Conservation (phyloP, 768 basidiomycete genomes). For the Suillus alpinus region DNA sequence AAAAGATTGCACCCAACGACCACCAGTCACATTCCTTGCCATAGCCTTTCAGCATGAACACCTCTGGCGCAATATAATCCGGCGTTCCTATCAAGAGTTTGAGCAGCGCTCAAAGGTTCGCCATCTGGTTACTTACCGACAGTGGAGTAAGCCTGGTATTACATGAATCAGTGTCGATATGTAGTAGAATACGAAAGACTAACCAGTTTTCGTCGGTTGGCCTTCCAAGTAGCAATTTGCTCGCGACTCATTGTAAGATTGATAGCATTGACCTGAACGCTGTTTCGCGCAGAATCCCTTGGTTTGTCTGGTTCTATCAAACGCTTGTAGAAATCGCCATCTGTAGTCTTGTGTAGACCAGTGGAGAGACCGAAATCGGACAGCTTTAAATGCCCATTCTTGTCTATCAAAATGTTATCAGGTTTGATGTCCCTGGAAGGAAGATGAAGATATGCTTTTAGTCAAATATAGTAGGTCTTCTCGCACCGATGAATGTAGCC, state of each 20-base stretch:
- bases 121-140: constrained; percentile 40
- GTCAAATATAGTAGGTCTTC: neutral
- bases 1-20: constrained; percentile 98
- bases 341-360: constrained; percentile 94
- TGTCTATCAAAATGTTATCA: constrained; percentile 98
- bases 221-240: constrained; percentile 98
- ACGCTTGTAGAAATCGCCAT: constrained; percentile 91
- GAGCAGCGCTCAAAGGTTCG: neutral
- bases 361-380: constrained; percentile 99
- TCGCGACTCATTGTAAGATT: constrained; percentile 96
- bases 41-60: constrained; percentile 96
- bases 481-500: constrained; percentile 96
- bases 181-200: constrained; percentile 16
- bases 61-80: constrained; percentile 89
- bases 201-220: constrained; percentile 93
- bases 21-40: constrained; percentile 99
- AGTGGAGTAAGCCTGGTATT: constrained; percentile 85
- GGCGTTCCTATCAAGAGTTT: constrained; percentile 26
- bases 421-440: constrained; percentile 91
- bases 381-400: constrained; percentile 92
- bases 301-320: constrained; percentile 76
- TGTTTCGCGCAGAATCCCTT: constrained; percentile 75
- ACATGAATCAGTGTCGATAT: constrained; percentile 5
- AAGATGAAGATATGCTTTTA: neutral
- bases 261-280: constrained; percentile 96